phyloP scores from a whole-genome alignment of 1,284 basidiomycete species.

The Ceratobasidium sp. region DNA sequence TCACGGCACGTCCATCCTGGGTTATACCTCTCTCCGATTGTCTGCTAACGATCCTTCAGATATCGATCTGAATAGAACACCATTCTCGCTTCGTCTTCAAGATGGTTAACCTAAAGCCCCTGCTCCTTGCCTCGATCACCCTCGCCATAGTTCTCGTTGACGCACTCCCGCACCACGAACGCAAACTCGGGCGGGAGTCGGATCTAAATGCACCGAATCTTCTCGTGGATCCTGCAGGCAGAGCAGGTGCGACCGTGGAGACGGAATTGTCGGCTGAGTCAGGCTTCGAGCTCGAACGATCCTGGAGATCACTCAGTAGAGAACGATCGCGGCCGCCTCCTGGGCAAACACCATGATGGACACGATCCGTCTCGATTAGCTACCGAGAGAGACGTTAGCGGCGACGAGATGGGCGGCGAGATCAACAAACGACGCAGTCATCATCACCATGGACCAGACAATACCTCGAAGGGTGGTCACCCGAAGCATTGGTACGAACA shows the following conservation, averaged over 20 bases:
- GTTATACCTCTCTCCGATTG: no score
- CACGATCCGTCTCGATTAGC: no score
- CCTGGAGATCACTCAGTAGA: background rate
- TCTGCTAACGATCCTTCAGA: no score
- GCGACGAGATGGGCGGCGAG: no score
- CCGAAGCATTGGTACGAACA: conserved; percentile 31
- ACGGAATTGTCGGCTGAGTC: background rate
- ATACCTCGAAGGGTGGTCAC: conserved; percentile 12
- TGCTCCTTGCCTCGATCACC: background rate
- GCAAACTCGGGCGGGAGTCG: background rate
- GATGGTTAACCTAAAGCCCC: conserved; percentile 16
- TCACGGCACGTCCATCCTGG: background rate
- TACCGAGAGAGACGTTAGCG: no score
- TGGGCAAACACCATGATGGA: no score
- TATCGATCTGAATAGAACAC: no score
- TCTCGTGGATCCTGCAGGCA: background rate
- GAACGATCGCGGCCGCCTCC: no score
- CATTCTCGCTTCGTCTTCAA: background rate
- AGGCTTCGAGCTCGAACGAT: background rate
- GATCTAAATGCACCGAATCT: background rate
- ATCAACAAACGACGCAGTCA: background rate
- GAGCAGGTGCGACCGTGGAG: no score
- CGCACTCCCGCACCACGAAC: conserved; percentile 2
- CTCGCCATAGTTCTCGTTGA: conserved; percentile 8
- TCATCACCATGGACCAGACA: conserved; percentile 4